phyloP scores from a whole-genome alignment of 352 stramenopile genomes.

The Globisporangium emineosum region DNA sequence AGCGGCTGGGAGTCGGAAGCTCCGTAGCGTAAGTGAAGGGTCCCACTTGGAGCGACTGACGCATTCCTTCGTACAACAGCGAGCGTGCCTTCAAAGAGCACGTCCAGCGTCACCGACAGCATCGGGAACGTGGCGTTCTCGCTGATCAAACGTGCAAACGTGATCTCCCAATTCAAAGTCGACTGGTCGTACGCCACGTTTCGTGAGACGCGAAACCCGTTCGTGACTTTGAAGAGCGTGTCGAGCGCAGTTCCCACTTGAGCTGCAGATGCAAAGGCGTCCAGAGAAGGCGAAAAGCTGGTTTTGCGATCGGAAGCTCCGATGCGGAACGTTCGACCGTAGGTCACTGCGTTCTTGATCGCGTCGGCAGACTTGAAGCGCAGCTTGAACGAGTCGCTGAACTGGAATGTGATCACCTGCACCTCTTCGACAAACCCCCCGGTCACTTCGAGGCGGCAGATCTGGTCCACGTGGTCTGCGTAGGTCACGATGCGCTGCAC shows the following conservation, averaged over 20 bases:
- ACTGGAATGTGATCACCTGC: conserved; percentile 44
- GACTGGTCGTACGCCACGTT: conserved; percentile 31
- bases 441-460: conserved; percentile 34
- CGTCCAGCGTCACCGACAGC: conserved; percentile 27
- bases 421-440: conserved; percentile 47
- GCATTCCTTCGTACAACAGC: conserved; percentile 13
- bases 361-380: conserved; percentile 33
- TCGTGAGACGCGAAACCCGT: conserved; percentile 30
- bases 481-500: conserved; percentile 64
- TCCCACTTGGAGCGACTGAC: conserved; percentile 29
- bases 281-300: conserved; percentile 23
- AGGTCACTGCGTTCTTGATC: conserved; percentile 30
- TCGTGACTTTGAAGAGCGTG: conserved; percentile 24
- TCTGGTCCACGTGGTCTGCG: conserved; percentile 55
- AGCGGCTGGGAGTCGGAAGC: conserved; percentile 12
- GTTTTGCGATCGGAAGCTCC: conserved; percentile 16
- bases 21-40: conserved; percentile 47
- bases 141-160: conserved; percentile 42
- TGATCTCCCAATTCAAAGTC: conserved; percentile 48
- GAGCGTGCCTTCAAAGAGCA: conserved; percentile 45
- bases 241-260: conserved; percentile 46
- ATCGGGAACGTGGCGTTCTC: conserved; percentile 32
- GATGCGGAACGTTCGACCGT: conserved; percentile 45
- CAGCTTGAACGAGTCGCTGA: conserved; percentile 48
- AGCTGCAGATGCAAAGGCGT: conserved; percentile 47